A percentile compares a stretch with the other conserved stretches of the same genome.
Conservation (phyloP, 352 stramenopile genomes). For the Globisporangium cystogenes region DNA sequence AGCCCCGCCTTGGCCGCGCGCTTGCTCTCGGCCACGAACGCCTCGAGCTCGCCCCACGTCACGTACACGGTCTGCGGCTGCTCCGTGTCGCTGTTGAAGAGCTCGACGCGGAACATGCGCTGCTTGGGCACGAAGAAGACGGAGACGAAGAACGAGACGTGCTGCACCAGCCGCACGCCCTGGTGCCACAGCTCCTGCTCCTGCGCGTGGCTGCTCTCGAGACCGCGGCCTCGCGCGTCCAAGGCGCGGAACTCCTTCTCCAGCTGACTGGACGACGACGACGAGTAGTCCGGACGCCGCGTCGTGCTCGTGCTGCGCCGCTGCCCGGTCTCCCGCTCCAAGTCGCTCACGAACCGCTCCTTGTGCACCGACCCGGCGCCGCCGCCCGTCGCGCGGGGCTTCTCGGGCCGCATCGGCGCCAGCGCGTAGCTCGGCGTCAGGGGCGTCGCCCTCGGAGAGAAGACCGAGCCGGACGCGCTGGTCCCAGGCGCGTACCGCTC, state of each 20-base stretch:
- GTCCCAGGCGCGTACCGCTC: conserved; percentile 16
- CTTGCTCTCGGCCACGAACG: conserved; percentile 46
- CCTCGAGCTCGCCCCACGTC: conserved; percentile 45
- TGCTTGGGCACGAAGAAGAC: conserved; percentile 63
- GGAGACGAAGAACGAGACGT: conserved; percentile 70
- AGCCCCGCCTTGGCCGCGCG: conserved; percentile 19
- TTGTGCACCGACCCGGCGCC: conserved; percentile 43
- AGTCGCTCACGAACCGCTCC: conserved; percentile 68
- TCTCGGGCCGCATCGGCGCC: conserved; percentile 50
- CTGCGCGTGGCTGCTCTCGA: conserved; percentile 6
- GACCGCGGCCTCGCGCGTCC: conserved; percentile 10
- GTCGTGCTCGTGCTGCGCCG: conserved; percentile 24
- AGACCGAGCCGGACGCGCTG: conserved; percentile 4
- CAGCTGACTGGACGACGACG: conserved; percentile 28
- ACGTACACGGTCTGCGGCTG: conserved; percentile 76
- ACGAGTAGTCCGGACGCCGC: conserved; percentile 29
- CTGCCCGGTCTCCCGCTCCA: conserved; percentile 65
- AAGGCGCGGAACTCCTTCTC: conserved; percentile 44
- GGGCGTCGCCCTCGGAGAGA: conserved; percentile 6
- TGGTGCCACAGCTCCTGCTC: conserved; percentile 72
- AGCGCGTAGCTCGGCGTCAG: conserved; percentile 7
- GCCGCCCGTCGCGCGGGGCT: conserved; percentile 30
- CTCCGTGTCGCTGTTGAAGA: conserved; percentile 79
- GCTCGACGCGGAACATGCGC: conserved; percentile 58
- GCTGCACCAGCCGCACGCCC: conserved; percentile 51